Percentiles rank a stretch among this genome's conserved stretches.
Evolutionary conservation across 2,329 filamentous ascomycete species (phyloP).

Genomic region (Lachnellula willkommii): DNA sequence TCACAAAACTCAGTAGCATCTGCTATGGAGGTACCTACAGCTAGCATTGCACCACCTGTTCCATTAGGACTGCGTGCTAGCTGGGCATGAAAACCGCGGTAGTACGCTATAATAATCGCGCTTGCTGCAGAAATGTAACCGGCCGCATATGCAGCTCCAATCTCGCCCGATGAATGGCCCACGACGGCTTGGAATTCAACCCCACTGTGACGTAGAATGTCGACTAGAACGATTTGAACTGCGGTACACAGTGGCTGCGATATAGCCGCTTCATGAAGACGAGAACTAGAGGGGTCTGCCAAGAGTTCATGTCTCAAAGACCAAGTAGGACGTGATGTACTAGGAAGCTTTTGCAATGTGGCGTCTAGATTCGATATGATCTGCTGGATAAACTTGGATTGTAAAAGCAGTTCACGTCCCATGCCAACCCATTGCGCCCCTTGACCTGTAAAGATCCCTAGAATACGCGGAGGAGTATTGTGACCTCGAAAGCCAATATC

Average conservation of each 20-base stretch:
- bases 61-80: not conserved
- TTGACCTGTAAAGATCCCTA: constrained; percentile 27
- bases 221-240: constrained; percentile 42
- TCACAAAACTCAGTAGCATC: constrained; percentile 6
- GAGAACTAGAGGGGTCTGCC: constrained; percentile 20
- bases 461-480: not conserved
- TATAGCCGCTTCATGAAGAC: constrained; percentile 32
- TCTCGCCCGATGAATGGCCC: constrained; percentile 45
- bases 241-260: constrained; percentile 41
- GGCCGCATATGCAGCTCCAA: constrained; percentile 41
- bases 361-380: constrained; percentile 10
- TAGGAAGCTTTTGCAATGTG: not conserved
- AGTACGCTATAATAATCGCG: constrained; percentile 42
- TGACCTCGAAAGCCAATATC: not conserved
- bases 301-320: constrained; percentile 25
- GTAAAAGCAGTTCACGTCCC: constrained; percentile 17
- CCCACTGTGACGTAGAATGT: constrained; percentile 38
- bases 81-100: constrained; percentile 28
- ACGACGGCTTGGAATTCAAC: constrained; percentile 35
- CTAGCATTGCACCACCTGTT: constrained; percentile 16
- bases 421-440: constrained; percentile 27
- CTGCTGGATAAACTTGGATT: constrained; percentile 9
- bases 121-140: constrained; percentile 29
- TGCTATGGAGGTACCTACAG: constrained; percentile 12
- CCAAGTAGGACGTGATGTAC: constrained; percentile 6